phyloP scores from a whole-genome alignment of 768 basidiomycete genomes.

The Epithele typhae region DNA sequence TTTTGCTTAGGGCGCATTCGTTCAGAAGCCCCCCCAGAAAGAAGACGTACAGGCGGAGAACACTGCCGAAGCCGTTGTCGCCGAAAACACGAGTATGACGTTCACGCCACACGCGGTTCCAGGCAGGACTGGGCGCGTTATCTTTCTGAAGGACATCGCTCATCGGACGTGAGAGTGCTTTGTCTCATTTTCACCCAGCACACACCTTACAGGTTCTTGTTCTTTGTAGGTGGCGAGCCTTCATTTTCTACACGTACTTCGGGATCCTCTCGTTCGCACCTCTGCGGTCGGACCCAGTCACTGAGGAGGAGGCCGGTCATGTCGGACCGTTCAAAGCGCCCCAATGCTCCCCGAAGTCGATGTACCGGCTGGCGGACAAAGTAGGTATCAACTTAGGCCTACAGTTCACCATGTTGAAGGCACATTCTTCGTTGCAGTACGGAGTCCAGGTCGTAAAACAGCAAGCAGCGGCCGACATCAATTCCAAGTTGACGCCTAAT shows the following conservation, averaged over 20 bases:
- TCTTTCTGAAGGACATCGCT: constrained; percentile 16
- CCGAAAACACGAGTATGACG: no score
- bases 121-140: constrained; percentile 1
- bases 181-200: background rate
- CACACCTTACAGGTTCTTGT: background rate
- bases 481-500: constrained; percentile 6
- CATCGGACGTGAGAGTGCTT: constrained; percentile 13
- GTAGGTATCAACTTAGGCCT: background rate
- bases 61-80: no score
- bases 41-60: no score
- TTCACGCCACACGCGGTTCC: no score
- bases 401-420: background rate
- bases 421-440: constrained; percentile 5
- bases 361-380: constrained; percentile 23
- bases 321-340: no score
- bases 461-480: constrained; percentile 12
- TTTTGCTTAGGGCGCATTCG: background rate
- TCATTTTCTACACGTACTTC: constrained; percentile 20
- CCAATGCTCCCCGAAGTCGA: constrained; percentile 24
- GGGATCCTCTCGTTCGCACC: constrained; percentile 14
- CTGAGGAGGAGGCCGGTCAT: background rate
- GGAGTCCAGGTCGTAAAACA: constrained; percentile 9
- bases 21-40: background rate
- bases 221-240: constrained; percentile 6
- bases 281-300: constrained; percentile 3